Base-by-base conservation (phyloP, 257 asterid species). In the Lithospermum erythrorhizon region DNA sequence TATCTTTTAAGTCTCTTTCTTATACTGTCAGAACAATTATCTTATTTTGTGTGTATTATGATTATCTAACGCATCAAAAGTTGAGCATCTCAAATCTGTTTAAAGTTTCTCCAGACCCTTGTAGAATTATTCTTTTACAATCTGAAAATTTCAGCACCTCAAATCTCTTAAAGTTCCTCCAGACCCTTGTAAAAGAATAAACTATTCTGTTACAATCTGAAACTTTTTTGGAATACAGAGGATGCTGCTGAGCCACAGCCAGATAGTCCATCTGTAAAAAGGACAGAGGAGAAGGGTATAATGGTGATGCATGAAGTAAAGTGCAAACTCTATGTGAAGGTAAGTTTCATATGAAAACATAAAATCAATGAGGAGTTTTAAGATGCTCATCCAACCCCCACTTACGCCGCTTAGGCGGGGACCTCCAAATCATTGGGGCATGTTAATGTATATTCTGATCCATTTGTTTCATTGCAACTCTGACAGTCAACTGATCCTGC, bases 321-420 rank as follows among this genome's bases (percentile, higher is more conserved):
- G 80, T 93, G 99, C 78, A 89, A 86, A 73, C 89, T 93, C 70
- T 87, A 83, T 62, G 81, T 89, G 54, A 93, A 89, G 97, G 97
- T 85, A 72, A 72, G 23, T 55, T 18, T 21, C 14, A n/a, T 4
- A 30, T 30, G 8, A 30, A 30, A 37, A 37, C 48, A 4, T 15
- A 37, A 10, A 11, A 2, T 37, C 16, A 37, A 41, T 41, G 49
- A 41, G 14, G 49, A 14, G 4, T 41, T 41, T 11, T 13, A 41
- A 41, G 49, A 48, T 35, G 9, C 21, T 60, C 19, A 45, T n/a
- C 2, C n/a, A n/a, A n/a, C n/a, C n/a, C n/a, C n/a, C n/a, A n/a
- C n/a, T n/a, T n/a, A n/a, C n/a, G n/a, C n/a, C n/a, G n/a, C n/a
- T n/a, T n/a, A n/a, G n/a, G n/a, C n/a, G n/a, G n/a, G n/a, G n/a